Conservation (phyloP, 2,329 filamentous ascomycete genomes). For the Diaporthe citriasiana region DNA sequence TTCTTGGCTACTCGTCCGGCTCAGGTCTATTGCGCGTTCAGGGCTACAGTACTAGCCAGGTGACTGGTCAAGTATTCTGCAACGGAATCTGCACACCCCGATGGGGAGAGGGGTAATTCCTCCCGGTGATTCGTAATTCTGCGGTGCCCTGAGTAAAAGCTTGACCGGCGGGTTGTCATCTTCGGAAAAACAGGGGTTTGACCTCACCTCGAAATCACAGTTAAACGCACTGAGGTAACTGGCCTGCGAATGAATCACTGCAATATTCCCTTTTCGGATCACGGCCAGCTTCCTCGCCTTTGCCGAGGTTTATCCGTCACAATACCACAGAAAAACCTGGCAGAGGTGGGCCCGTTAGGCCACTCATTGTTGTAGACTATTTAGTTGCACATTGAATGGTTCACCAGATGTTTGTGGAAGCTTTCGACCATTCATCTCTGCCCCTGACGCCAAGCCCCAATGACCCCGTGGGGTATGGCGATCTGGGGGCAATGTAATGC, state of each 20-base stretch:
- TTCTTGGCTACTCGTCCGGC: constrained; percentile 47
- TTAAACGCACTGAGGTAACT: background rate
- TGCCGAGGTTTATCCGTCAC: background rate
- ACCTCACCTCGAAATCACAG: background rate
- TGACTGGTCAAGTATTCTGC: constrained; percentile 3
- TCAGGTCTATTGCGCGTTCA: too few species aligned
- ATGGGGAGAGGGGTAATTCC: background rate
- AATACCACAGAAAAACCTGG: background rate
- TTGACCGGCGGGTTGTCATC: background rate
- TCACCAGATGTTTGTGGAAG: background rate
- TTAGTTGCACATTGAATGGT: background rate
- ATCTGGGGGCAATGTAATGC: background rate
- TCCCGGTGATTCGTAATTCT: background rate
- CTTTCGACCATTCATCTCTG: constrained; percentile 1
- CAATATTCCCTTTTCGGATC: background rate
- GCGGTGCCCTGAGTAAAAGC: background rate
- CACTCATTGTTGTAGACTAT: background rate
- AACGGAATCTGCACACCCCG: constrained; percentile 32
- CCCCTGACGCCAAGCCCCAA: constrained; percentile 4
- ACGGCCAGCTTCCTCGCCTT: background rate
- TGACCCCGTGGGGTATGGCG: background rate
- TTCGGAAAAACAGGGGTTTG: background rate
- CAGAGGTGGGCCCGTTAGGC: background rate
- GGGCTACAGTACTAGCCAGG: constrained; percentile 46
- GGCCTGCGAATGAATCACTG: background rate